phyloP scores from a whole-genome alignment of 2,329 filamentous ascomycete species.

The Beauveria varroae region DNA sequence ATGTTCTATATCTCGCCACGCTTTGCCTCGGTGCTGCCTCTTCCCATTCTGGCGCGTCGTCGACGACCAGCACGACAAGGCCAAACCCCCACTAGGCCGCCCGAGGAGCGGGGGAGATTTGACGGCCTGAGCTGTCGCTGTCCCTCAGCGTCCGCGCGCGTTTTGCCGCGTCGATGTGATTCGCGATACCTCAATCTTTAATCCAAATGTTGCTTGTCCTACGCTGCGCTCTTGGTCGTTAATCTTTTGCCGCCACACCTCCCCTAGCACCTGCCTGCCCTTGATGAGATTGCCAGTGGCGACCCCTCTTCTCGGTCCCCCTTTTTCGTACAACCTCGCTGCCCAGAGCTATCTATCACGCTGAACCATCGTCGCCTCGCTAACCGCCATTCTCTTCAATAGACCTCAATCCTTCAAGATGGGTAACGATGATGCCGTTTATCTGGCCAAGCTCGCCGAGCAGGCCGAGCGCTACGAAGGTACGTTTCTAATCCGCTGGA shows the following conservation, averaged over 20 bases:
- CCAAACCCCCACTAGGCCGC: conserved; percentile 9
- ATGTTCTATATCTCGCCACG: background rate
- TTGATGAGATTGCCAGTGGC: background rate
- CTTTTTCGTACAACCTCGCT: background rate
- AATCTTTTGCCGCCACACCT: background rate
- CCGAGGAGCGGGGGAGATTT: conserved; percentile 8
- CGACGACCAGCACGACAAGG: background rate
- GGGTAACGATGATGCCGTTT: conserved; percentile 99
- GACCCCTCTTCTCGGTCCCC: conserved; percentile 13
- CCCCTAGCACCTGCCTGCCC: conserved; percentile 5
- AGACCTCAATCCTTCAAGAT: conserved; percentile 54
- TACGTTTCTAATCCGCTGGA: conserved; percentile 38
- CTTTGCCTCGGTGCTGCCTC: background rate
- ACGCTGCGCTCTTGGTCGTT: background rate
- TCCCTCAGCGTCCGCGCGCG: background rate
- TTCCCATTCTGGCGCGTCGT: background rate
- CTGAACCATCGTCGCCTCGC: conserved; percentile 17
- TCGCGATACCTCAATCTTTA: background rate
- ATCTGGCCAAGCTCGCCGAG: conserved; percentile 99
- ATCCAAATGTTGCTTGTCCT: background rate
- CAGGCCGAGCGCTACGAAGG: conserved; percentile 99
- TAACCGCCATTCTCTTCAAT: conserved; percentile 17
- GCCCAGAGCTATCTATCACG: conserved; percentile 8
- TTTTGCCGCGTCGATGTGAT: background rate
- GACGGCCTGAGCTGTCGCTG: background rate